Conservation (phyloP, 176 grass and related monocot genomes). For the Lolium rigidum region DNA sequence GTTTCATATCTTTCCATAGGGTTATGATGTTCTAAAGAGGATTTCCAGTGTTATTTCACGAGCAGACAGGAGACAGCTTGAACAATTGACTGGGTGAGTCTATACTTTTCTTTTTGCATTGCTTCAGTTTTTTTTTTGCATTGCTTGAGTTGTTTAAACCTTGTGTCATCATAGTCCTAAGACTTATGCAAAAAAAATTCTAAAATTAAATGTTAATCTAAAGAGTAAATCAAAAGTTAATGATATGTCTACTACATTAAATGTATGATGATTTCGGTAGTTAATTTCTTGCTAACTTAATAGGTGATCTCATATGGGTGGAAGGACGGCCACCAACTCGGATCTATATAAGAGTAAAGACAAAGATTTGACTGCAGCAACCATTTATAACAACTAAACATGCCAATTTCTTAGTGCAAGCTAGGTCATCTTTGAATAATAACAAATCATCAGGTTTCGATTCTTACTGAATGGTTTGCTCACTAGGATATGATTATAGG, state of each 20-base stretch:
- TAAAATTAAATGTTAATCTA: not conserved
- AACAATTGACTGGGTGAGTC: slow-evolving; percentile 87
- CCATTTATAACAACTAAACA: not conserved
- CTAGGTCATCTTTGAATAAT: slow-evolving; percentile 5
- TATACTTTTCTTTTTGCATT: slow-evolving; percentile 12
- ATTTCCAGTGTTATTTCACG: slow-evolving; percentile 82
- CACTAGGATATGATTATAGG: slow-evolving; percentile 2
- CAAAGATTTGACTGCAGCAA: not conserved
- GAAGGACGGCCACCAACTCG: too few species aligned
- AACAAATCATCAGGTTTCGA: not conserved
- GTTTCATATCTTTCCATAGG: slow-evolving; percentile 53
- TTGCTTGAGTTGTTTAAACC: not conserved
- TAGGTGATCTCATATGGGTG: too few species aligned
- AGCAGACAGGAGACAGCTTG: slow-evolving; percentile 67
- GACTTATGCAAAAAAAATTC: not conserved
- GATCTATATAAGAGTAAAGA: too few species aligned
- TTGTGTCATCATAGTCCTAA: not conserved
- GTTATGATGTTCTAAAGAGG: slow-evolving; percentile 88
- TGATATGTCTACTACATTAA: too few species aligned
- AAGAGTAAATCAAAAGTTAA: not conserved
- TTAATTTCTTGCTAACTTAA: too few species aligned
- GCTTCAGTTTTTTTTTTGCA: not conserved
- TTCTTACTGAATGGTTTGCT: not conserved
- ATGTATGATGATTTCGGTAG: too few species aligned
- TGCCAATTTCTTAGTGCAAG: slow-evolving; percentile 13